Conservation (phyloP, 2,329 filamentous ascomycete species). For the Pyrenochaeta sp. region DNA sequence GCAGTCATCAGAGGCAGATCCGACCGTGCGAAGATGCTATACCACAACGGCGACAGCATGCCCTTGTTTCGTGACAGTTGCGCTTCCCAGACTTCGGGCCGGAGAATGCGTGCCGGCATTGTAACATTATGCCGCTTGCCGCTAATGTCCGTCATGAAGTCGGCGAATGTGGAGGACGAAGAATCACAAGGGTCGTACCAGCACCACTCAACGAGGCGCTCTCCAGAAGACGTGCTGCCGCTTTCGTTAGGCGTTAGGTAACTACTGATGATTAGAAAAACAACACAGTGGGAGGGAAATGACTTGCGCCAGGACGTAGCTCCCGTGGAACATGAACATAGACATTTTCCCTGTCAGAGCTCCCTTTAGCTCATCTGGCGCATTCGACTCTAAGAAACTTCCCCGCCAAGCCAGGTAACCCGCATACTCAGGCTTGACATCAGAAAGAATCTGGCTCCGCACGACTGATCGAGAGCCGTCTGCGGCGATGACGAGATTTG, state of each 20-base stretch:
- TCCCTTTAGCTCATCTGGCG: constrained; percentile 13
- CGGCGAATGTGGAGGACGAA: constrained; percentile 40
- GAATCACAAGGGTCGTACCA: constrained; percentile 54
- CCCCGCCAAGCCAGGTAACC: constrained; percentile 32
- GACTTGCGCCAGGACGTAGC: constrained; percentile 17
- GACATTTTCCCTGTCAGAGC: constrained; percentile 11
- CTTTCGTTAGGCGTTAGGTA: constrained; percentile 53
- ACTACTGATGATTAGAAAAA: constrained; percentile 2
- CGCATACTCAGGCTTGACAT: constrained; percentile 19
- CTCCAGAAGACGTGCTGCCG: constrained; percentile 43
- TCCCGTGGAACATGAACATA: constrained; percentile 10
- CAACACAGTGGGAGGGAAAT: neutral
- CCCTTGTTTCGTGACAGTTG: constrained; percentile 28
- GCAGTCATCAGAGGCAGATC: constrained; percentile 53
- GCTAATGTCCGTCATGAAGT: constrained; percentile 53
- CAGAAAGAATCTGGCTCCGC: constrained; percentile 19
- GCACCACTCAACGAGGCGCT: constrained; percentile 55
- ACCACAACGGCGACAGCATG: constrained; percentile 47
- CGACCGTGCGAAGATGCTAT: constrained; percentile 48
- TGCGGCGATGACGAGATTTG: constrained; percentile 26
- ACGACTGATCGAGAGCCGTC: constrained; percentile 25
- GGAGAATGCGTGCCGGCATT: constrained; percentile 49
- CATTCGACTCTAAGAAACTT: constrained; percentile 11
- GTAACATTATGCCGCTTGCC: constrained; percentile 50
- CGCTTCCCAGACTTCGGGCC: constrained; percentile 45